Evolutionary conservation across 257 asterid genomes (phyloP).

Genomic region (Solanum stenotomum): DNA sequence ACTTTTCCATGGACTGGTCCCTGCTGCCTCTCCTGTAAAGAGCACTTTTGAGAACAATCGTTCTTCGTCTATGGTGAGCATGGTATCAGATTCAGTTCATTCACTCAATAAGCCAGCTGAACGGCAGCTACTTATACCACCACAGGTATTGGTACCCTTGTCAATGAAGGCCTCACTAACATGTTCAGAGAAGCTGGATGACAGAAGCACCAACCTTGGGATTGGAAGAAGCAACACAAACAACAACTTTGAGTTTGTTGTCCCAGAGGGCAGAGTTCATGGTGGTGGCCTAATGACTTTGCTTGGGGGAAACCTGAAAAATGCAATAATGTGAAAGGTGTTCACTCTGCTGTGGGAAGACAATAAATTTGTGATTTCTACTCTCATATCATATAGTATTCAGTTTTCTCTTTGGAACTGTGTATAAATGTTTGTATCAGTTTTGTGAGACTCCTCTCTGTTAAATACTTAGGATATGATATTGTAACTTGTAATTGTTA

Average conservation of each 20-base stretch:
- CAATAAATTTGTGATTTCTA: background rate
- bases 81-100: conserved; percentile 39
- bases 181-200: conserved; percentile 30
- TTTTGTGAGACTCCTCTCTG: background rate
- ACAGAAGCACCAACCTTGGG: conserved; percentile 18
- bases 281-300: conserved; percentile 93
- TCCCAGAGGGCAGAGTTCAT: conserved; percentile 86
- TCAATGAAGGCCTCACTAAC: conserved; percentile 65
- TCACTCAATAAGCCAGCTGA: conserved; percentile 38
- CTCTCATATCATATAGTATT: conserved; percentile 5
- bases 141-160: conserved; percentile 77
- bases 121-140: conserved; percentile 57
- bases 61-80: conserved; percentile 46
- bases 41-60: conserved; percentile 28
- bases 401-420: conserved; percentile 2
- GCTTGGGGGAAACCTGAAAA: conserved; percentile 58
- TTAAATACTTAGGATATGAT: background rate
- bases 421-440: conserved; percentile 1
- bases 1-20: conserved; percentile 64
- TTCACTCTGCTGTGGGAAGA: background rate
- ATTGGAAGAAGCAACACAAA: conserved; percentile 1
- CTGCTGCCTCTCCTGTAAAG: conserved; percentile 17
- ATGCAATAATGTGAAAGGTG: conserved; percentile 17
- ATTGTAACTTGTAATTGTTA: background rate
- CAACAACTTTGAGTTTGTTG: conserved; percentile 28